Percentiles rank a stretch among this genome's conserved stretches.
These are phyloP conservation scores for Peronosclerospora sorghi DNA, from an alignment of 352 stramenopile species.

Conservation along the genomic window DNA sequence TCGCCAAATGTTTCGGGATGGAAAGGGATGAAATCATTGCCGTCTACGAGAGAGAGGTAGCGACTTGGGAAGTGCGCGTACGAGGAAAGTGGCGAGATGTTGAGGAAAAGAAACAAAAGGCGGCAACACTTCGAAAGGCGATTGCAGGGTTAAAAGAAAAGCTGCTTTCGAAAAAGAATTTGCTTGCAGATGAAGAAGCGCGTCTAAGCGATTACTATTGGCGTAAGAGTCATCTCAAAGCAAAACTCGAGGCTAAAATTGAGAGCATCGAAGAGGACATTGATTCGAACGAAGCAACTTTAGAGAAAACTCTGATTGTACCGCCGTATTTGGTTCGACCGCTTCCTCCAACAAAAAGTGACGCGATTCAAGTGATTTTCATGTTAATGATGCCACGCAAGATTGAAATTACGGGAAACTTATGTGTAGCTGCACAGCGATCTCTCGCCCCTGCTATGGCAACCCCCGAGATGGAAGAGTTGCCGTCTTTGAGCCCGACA, in stretches of 20 bases:
- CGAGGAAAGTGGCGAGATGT: slow-evolving; percentile 6
- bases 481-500: not conserved
- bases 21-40: slow-evolving; percentile 3
- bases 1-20: slow-evolving; percentile 16
- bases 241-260: not conserved
- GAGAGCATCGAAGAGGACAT: not conserved
- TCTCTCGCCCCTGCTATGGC: slow-evolving; percentile 9
- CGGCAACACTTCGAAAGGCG: not conserved
- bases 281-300: not conserved
- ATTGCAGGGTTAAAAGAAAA: slow-evolving; percentile 3
- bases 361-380: slow-evolving; percentile 31
- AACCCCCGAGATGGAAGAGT: slow-evolving; percentile 3
- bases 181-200: slow-evolving; percentile 2
- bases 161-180: not conserved
- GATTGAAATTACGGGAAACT: slow-evolving; percentile 23
- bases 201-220: not conserved
- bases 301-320: slow-evolving; percentile 8
- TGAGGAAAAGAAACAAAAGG: slow-evolving; percentile 11
- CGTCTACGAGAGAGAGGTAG: slow-evolving; percentile 3
- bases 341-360: slow-evolving; percentile 12
- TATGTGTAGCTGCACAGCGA: slow-evolving; percentile 30
- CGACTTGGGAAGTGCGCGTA: slow-evolving; percentile 12
- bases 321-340: slow-evolving; percentile 21
- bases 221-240: slow-evolving; percentile 1
- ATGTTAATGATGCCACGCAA: slow-evolving; percentile 28